A percentile compares a stretch with the other conserved stretches of the same genome.
These are phyloP conservation scores for Endotrypanum monterogeii DNA, from an alignment of 208 protist species.

Conservation along the genomic window DNA sequence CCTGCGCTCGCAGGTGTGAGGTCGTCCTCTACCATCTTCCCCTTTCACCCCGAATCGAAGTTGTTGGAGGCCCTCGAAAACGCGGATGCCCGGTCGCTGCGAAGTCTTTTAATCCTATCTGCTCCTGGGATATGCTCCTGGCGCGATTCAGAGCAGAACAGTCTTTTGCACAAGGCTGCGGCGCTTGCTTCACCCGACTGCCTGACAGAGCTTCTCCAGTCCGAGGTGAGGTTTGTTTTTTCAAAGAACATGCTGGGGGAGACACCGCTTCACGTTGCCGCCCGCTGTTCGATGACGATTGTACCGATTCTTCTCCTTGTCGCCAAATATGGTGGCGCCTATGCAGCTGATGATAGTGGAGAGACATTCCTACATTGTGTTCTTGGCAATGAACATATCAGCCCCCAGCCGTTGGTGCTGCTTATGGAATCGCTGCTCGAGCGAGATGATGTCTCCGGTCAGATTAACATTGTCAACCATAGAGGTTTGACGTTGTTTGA, in stretches of 20 bases:
- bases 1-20: not conserved
- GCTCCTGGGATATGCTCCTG: constrained; percentile 6
- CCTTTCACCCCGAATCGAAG: not conserved
- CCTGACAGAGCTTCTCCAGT: constrained; percentile 47
- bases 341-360: constrained; percentile 17
- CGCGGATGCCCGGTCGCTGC: constrained; percentile 24
- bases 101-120: constrained; percentile 2
- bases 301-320: constrained; percentile 47
- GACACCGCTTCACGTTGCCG: constrained; percentile 57
- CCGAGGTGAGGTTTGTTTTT: constrained; percentile 15
- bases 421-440: constrained; percentile 45
- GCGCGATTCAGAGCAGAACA: constrained; percentile 22
- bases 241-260: constrained; percentile 38
- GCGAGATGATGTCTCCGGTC: constrained; percentile 7
- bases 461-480: constrained; percentile 39
- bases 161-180: constrained; percentile 55
- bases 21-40: not conserved
- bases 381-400: constrained; percentile 39
- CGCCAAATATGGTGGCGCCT: constrained; percentile 42
- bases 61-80: constrained; percentile 11
- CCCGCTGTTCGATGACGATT: constrained; percentile 21
- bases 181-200: constrained; percentile 27
- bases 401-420: constrained; percentile 23
- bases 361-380: constrained; percentile 71
- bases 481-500: constrained; percentile 49